Conservation (phyloP, 768 basidiomycete genomes). For the Macrolepiota albuminosa region DNA sequence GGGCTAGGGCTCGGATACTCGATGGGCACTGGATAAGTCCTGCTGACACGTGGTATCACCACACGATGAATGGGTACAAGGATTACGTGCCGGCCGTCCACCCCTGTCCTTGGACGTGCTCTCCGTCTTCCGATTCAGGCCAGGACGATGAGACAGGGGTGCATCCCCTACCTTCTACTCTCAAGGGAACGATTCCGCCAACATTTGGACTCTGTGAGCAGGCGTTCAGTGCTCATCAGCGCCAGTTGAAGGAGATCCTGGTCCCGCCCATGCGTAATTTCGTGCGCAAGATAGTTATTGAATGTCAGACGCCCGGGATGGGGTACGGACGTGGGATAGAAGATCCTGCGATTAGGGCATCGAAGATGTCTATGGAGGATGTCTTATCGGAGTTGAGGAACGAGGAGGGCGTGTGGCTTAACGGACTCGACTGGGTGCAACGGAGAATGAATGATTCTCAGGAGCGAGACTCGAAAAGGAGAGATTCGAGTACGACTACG, state of each 20-base stretch:
- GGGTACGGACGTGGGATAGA: conserved; percentile 22
- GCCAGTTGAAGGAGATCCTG: conserved; percentile 56
- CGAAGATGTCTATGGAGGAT: conserved; percentile 56
- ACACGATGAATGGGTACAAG: conserved; percentile 33
- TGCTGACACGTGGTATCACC: conserved; percentile 61
- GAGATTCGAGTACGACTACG: conserved; percentile 13
- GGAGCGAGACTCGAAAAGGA: conserved; percentile 21
- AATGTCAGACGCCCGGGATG: conserved; percentile 41
- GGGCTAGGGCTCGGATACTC: conserved; percentile 65
- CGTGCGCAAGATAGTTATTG: conserved; percentile 60
- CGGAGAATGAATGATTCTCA: conserved; percentile 35
- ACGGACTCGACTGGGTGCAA: conserved; percentile 67
- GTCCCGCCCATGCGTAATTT: conserved; percentile 66
- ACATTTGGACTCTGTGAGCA: conserved; percentile 61
- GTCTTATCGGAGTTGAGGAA: conserved; percentile 53
- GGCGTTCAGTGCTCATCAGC: conserved; percentile 52
- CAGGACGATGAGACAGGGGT: conserved; percentile 24
- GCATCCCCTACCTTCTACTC: conserved; percentile 47
- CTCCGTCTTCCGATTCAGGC: conserved; percentile 16
- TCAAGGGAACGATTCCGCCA: conserved; percentile 52
- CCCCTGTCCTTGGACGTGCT: conserved; percentile 63
- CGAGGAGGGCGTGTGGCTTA: conserved; percentile 65
- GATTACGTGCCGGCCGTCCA: conserved; percentile 35
- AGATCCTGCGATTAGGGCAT: conserved; percentile 56
- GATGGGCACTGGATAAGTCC: conserved; percentile 77